phyloP scores from a whole-genome alignment of 805 yeast species.

The Aciculoconidium aculeatum region DNA sequence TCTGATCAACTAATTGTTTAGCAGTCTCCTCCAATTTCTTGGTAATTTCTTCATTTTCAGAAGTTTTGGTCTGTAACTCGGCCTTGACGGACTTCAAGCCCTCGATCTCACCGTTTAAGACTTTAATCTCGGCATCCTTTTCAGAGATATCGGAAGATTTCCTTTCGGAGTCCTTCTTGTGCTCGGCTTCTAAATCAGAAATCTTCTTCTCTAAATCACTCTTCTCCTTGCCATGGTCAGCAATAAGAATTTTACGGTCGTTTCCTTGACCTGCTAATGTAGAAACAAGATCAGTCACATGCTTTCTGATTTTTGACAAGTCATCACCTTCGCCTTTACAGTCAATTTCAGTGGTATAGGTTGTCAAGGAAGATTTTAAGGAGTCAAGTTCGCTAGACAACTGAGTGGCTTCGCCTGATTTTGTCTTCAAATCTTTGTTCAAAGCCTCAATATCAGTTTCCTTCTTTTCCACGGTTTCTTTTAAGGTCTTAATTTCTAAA shows the following conservation, averaged over 20 bases:
- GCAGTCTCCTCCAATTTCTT: background rate
- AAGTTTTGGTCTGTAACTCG: too few relatives aligned
- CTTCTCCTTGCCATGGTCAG: too few relatives aligned
- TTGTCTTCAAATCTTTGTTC: conserved; percentile 1
- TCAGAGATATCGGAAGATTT: background rate
- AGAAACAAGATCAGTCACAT: too few relatives aligned
- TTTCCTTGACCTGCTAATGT: too few relatives aligned
- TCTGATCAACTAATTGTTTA: background rate
- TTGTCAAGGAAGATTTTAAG: background rate
- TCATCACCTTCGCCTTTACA: too few relatives aligned
- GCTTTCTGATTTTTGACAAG: too few relatives aligned
- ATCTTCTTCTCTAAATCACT: too few relatives aligned
- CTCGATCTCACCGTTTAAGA: background rate
- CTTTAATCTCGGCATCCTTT: background rate
- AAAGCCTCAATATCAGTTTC: conserved; percentile 1
- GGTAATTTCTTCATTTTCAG: too few relatives aligned
- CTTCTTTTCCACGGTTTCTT: background rate
- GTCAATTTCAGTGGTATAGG: too few relatives aligned
- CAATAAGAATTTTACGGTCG: too few relatives aligned
- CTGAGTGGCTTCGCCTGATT: background rate
- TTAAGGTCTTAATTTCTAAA: background rate
- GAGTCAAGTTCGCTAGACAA: background rate
- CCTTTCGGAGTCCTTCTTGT: background rate
- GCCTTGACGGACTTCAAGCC: background rate
- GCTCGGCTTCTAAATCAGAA: background rate